Evolutionary conservation across 1,284 basidiomycete genomes (phyloP).

Genomic region (Pyrrhoderma lamaoense): DNA sequence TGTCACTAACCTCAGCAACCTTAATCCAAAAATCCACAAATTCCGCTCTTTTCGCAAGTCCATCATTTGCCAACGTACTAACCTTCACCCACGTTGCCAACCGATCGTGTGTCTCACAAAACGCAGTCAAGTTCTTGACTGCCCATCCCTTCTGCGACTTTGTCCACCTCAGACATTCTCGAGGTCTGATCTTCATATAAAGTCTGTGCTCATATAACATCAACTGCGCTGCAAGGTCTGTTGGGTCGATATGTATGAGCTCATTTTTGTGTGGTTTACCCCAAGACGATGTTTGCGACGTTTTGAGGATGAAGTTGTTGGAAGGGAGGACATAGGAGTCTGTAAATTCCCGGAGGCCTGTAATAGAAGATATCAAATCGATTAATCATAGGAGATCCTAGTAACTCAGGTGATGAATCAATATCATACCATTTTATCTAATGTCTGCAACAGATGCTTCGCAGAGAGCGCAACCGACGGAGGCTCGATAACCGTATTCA

Average conservation of each 20-base stretch:
- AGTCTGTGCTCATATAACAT: conserved; percentile 49
- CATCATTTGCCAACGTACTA: conserved; percentile 47
- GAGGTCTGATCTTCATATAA: conserved; percentile 50
- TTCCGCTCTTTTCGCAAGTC: conserved; percentile 45
- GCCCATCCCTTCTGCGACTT: conserved; percentile 33
- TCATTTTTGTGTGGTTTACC: conserved; percentile 38
- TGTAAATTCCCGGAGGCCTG: background rate
- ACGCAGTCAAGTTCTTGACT: conserved; percentile 42
- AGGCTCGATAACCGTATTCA: conserved; percentile 37
- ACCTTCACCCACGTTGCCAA: conserved; percentile 59
- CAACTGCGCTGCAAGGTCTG: conserved; percentile 57
- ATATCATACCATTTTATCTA: conserved; percentile 47
- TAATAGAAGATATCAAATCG: too few relatives aligned
- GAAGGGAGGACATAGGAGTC: background rate
- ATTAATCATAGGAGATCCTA: too few relatives aligned
- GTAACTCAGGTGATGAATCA: conserved; percentile 4
- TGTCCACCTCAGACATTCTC: conserved; percentile 54
- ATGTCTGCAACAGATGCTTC: conserved; percentile 41
- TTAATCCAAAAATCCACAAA: conserved; percentile 70
- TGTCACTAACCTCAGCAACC: conserved; percentile 60
- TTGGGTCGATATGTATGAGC: conserved; percentile 44
- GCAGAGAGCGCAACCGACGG: conserved; percentile 40
- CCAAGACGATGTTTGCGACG: conserved; percentile 23
- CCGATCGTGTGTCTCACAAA: conserved; percentile 54
- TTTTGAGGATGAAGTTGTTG: conserved; percentile 22